Conservation (phyloP, 2,329 filamentous ascomycete species). For the Colletotrichum echinochloae region DNA sequence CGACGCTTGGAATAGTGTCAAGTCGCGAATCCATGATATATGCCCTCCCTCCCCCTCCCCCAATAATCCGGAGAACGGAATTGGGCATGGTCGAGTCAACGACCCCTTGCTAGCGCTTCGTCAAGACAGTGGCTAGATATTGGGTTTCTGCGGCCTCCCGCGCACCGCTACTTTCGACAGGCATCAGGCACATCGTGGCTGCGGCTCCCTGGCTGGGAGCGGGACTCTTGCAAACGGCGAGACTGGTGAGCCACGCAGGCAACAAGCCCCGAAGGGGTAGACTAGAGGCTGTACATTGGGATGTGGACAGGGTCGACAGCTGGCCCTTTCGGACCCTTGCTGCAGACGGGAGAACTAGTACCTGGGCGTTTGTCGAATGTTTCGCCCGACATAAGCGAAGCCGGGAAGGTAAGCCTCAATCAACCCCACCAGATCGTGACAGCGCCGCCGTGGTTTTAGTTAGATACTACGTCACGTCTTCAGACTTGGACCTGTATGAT, state of each 20-base stretch:
- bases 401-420: background rate
- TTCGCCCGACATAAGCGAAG: constrained; percentile 5
- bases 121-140: constrained; percentile 47
- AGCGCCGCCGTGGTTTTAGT: constrained; percentile 13
- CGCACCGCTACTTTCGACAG: constrained; percentile 33
- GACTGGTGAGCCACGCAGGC: constrained; percentile 7
- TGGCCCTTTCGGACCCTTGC: constrained; percentile 16
- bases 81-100: constrained; percentile 52
- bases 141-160: constrained; percentile 54
- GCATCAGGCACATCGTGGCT: constrained; percentile 6
- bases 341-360: constrained; percentile 5
- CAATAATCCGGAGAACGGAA: constrained; percentile 22
- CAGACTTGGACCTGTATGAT: background rate
- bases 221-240: constrained; percentile 29
- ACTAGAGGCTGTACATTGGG: constrained; percentile 5
- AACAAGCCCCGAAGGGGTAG: background rate
- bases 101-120: constrained; percentile 45
- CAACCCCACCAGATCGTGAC: constrained; percentile 33
- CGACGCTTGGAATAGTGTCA: constrained; percentile 20
- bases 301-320: background rate
- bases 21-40: constrained; percentile 3
- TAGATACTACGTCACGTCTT: background rate
- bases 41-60: no score
- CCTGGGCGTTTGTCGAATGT: constrained; percentile 32
- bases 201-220: constrained; percentile 8